phyloP scores from a whole-genome alignment of 1,284 basidiomycete genomes.

The Cutaneotrichosporon daszewskae region DNA sequence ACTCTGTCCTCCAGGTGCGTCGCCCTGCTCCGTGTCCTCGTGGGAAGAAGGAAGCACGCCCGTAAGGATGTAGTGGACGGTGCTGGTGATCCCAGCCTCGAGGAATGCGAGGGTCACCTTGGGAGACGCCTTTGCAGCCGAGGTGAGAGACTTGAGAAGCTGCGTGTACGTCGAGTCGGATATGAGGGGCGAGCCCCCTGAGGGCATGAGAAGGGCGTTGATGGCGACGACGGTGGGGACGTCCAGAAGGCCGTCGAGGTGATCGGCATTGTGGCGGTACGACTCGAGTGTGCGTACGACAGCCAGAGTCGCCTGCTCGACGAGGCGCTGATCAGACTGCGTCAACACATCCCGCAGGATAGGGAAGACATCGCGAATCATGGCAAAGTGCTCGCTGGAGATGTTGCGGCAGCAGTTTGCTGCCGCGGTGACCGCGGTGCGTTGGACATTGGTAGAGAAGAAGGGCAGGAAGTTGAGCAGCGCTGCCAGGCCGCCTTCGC shows the following conservation, averaged over 20 bases:
- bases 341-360: constrained; percentile 83
- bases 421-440: constrained; percentile 90
- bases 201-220: constrained; percentile 75
- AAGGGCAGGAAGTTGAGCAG: constrained; percentile 91
- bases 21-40: constrained; percentile 60
- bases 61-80: constrained; percentile 85
- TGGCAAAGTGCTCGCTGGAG: constrained; percentile 74
- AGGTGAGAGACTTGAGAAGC: constrained; percentile 77
- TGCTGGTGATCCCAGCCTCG: constrained; percentile 83
- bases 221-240: constrained; percentile 74
- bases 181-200: constrained; percentile 76
- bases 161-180: constrained; percentile 80
- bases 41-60: constrained; percentile 71
- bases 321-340: constrained; percentile 86
- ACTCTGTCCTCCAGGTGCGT: constrained; percentile 57
- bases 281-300: constrained; percentile 88
- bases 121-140: constrained; percentile 75
- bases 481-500: constrained; percentile 84
- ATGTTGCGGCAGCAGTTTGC: constrained; percentile 91
- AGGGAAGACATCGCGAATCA: constrained; percentile 83
- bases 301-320: constrained; percentile 87
- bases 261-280: constrained; percentile 75
- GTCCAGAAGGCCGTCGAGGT: constrained; percentile 79
- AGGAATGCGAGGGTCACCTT: constrained; percentile 77
- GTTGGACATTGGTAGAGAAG: constrained; percentile 92